Conservation (phyloP, 2,329 filamentous ascomycete species). For the Anisogramma anomala region DNA sequence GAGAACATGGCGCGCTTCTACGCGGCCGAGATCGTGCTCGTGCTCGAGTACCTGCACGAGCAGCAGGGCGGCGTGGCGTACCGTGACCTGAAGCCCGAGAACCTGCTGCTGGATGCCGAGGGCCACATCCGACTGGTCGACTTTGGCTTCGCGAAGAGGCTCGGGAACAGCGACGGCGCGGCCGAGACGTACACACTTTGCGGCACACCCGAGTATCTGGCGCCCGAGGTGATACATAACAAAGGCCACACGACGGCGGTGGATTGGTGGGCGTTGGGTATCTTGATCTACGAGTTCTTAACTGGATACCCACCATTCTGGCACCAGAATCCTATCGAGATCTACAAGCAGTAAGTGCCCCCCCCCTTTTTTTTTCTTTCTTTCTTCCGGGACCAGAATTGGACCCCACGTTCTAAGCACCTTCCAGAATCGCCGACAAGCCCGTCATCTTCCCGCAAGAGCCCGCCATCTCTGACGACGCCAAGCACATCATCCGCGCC, state of each 20-base stretch:
- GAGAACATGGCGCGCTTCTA: slow-evolving; percentile 72
- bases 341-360: slow-evolving; percentile 60
- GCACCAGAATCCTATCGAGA: slow-evolving; percentile 78
- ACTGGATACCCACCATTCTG: slow-evolving; percentile 80
- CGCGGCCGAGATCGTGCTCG: slow-evolving; percentile 70
- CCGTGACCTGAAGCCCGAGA: slow-evolving; percentile 73
- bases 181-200: slow-evolving; percentile 73
- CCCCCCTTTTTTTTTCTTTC: background rate
- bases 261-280: slow-evolving; percentile 81
- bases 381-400: no score
- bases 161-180: slow-evolving; percentile 39
- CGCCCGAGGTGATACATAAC: slow-evolving; percentile 74
- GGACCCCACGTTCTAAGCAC: no score
- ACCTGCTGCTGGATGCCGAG: slow-evolving; percentile 63
- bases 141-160: slow-evolving; percentile 74
- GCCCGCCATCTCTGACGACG: slow-evolving; percentile 52
- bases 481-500: slow-evolving; percentile 62
- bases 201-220: slow-evolving; percentile 74
- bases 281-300: slow-evolving; percentile 73
- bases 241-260: slow-evolving; percentile 67
- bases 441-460: slow-evolving; percentile 61
- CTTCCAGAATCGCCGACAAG: slow-evolving; percentile 67
- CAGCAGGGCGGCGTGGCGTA: slow-evolving; percentile 67
- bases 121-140: slow-evolving; percentile 76
- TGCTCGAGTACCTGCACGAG: slow-evolving; percentile 72